Evolutionary conservation across 2,329 filamentous ascomycete genomes (phyloP).

Genomic region (Cytospora paraplurivora): DNA sequence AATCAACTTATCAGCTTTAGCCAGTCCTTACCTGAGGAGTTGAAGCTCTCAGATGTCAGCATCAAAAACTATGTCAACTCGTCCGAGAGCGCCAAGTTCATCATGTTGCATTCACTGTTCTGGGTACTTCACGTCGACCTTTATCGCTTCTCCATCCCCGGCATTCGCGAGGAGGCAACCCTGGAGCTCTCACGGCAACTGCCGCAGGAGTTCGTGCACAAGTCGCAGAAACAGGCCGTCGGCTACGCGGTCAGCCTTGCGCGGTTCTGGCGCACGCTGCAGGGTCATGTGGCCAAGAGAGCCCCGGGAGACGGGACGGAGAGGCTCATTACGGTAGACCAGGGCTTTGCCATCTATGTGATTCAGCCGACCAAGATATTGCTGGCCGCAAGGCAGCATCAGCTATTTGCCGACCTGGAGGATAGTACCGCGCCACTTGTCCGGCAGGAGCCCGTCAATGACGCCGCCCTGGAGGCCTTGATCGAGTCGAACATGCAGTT

Average conservation of each 20-base stretch:
- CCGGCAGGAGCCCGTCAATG: conserved; percentile 38
- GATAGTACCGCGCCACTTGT: conserved; percentile 43
- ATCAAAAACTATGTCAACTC: conserved; percentile 38
- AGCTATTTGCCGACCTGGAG: conserved; percentile 40
- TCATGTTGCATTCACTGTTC: conserved; percentile 43
- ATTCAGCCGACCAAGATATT: conserved; percentile 36
- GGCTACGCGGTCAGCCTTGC: conserved; percentile 42
- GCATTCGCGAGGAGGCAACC: conserved; percentile 38
- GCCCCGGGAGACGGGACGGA: conserved; percentile 28
- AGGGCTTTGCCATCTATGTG: conserved; percentile 32
- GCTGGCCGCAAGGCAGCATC: conserved; percentile 40
- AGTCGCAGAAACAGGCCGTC: conserved; percentile 44
- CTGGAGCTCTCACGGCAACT: conserved; percentile 40
- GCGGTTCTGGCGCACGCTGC: conserved; percentile 41
- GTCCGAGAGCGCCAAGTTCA: conserved; percentile 39
- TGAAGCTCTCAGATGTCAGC: conserved; percentile 41
- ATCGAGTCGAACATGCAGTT: conserved; percentile 41
- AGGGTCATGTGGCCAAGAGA: conserved; percentile 36
- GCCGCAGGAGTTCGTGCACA: conserved; percentile 40
- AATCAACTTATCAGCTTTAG: conserved; percentile 42
- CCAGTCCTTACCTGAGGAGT: conserved; percentile 39
- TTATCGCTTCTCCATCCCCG: conserved; percentile 44
- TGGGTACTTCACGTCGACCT: conserved; percentile 43
- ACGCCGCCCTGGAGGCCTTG: conserved; percentile 38
- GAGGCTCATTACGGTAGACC: conserved; percentile 27